phyloP scores from a whole-genome alignment of 805 yeast genomes.

The Metschnikowia picachoensis region DNA sequence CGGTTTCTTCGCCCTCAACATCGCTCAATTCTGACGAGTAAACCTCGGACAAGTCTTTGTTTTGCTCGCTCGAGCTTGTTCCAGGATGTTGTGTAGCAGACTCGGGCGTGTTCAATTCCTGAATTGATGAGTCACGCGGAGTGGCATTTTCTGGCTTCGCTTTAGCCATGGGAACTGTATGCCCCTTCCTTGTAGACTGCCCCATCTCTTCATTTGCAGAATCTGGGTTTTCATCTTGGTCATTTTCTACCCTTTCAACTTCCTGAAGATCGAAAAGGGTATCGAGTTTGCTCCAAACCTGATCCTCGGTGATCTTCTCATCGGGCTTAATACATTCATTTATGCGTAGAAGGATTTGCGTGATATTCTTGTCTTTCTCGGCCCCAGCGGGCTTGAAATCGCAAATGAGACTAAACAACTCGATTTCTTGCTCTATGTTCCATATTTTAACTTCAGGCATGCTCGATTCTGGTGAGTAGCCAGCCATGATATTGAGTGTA shows the following conservation, averaged over 20 bases:
- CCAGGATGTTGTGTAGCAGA: neutral
- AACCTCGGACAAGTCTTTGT: conserved; percentile 2
- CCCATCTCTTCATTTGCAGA: neutral
- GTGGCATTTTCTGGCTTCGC: conserved; percentile 1
- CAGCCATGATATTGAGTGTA: too few species aligned
- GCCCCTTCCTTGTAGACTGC: conserved; percentile 1
- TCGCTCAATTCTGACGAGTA: conserved; percentile 21
- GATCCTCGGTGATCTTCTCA: conserved; percentile 38
- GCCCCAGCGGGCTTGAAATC: conserved; percentile 67
- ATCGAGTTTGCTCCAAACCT: conserved; percentile 56
- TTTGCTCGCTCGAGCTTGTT: neutral
- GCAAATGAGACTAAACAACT: conserved; percentile 57
- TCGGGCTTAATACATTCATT: conserved; percentile 22
- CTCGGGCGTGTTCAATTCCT: neutral
- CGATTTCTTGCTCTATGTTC: conserved; percentile 60
- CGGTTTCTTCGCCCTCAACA: conserved; percentile 18
- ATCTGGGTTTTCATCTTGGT: conserved; percentile 2
- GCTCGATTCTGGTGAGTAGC: too few species aligned
- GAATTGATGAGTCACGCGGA: neutral
- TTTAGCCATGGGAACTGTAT: neutral
- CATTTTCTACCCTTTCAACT: conserved; percentile 52
- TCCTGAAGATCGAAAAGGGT: conserved; percentile 53
- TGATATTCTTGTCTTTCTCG: conserved; percentile 41
- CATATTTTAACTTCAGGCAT: conserved; percentile 30
- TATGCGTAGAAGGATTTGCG: conserved; percentile 38